Conservation (phyloP, 2,329 filamentous ascomycete genomes). For the Annulohypoxylon truncatum region DNA sequence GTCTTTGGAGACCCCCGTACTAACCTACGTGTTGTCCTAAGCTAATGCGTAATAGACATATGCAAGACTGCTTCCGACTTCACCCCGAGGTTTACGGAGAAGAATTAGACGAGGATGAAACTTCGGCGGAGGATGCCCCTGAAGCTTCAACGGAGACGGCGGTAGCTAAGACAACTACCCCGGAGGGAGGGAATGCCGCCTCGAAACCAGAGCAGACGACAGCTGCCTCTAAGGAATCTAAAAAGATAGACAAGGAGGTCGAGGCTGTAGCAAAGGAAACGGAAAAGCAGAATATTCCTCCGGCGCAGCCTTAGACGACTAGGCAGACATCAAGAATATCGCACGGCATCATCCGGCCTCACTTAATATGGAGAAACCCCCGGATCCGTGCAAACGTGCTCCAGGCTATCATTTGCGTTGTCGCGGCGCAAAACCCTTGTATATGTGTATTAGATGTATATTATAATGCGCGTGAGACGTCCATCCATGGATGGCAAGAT, state of each 20-base stretch:
- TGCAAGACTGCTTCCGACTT: slow-evolving; percentile 96
- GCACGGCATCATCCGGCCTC: not conserved
- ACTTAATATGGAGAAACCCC: not conserved
- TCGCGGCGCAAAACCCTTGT: slow-evolving; percentile 9
- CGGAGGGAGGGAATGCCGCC: slow-evolving; percentile 2
- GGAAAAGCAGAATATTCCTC: slow-evolving; percentile 25
- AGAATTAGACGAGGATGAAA: slow-evolving; percentile 84
- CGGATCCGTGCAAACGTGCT: slow-evolving; percentile 12
- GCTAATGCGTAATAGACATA: slow-evolving; percentile 70
- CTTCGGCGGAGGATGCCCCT: slow-evolving; percentile 51
- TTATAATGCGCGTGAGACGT: slow-evolving; percentile 28
- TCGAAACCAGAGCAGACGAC: slow-evolving; percentile 14
- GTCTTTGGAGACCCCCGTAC: slow-evolving; percentile 45
- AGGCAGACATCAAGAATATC: not conserved
- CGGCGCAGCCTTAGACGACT: slow-evolving; percentile 25
- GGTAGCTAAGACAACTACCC: slow-evolving; percentile 10
- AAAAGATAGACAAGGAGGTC: slow-evolving; percentile 25
- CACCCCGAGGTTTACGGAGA: slow-evolving; percentile 94
- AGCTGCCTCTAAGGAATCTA: slow-evolving; percentile 5
- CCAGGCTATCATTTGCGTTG: slow-evolving; percentile 10
- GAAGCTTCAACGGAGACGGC: slow-evolving; percentile 14
- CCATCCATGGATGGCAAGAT: slow-evolving; percentile 9
- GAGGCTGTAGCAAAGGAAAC: slow-evolving; percentile 22
- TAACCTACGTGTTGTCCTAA: slow-evolving; percentile 26
- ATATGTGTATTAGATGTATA: slow-evolving; percentile 30